Conservation (phyloP, 352 stramenopile genomes). For the Pythium brassicae region DNA sequence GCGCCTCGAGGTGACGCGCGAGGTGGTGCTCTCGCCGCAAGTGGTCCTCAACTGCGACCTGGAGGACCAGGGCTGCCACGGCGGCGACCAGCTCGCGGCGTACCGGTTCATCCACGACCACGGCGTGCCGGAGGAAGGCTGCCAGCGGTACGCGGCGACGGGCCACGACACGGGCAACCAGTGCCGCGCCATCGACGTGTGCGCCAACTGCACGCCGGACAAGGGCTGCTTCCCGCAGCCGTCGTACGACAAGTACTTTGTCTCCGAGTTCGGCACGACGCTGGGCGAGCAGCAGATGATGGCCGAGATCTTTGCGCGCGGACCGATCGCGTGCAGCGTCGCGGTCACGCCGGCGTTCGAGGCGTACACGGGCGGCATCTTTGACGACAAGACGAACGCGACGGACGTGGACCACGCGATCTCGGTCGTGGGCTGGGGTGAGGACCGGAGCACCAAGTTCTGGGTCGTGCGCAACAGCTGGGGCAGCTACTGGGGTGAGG, state of each 20-base stretch:
- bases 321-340: conserved; percentile 92
- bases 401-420: conserved; percentile 89
- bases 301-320: conserved; percentile 95
- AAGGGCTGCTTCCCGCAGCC: conserved; percentile 87
- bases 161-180: conserved; percentile 87
- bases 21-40: conserved; percentile 81
- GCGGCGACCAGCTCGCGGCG: conserved; percentile 87
- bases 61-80: conserved; percentile 88
- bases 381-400: conserved; percentile 86
- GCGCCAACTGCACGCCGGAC: conserved; percentile 86
- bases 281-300: conserved; percentile 92
- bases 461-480: conserved; percentile 97
- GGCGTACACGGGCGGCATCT: conserved; percentile 93
- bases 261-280: conserved; percentile 93
- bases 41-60: conserved; percentile 88
- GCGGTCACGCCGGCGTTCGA: conserved; percentile 87
- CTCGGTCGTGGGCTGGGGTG: conserved; percentile 95
- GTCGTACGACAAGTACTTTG: conserved; percentile 93
- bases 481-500: conserved; percentile 94
- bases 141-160: conserved; percentile 91
- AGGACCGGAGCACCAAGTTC: conserved; percentile 82
- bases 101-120: conserved; percentile 93
- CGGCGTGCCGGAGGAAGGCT: conserved; percentile 93
- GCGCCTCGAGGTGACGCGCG: conserved; percentile 59
- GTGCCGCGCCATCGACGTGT: conserved; percentile 88